Percentiles rank a stretch among this genome's conserved stretches.
Evolutionary conservation across 768 basidiomycete species (phyloP).

Genomic region (Podaxis sp.): DNA sequence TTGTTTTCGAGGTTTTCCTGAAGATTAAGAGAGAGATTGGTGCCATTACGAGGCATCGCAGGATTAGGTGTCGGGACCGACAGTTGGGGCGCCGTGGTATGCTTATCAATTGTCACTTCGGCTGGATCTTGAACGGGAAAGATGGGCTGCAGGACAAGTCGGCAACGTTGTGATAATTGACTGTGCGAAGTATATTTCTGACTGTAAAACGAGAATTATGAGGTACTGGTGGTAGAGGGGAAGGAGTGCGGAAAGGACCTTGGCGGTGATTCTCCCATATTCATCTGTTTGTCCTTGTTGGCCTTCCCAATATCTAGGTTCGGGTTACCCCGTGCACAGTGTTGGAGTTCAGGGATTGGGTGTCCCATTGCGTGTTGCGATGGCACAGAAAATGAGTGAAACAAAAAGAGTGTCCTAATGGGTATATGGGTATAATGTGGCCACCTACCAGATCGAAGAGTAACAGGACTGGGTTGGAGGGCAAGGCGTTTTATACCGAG

Average conservation of each 20-base stretch:
- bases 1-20: constrained; percentile 3
- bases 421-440: not conserved
- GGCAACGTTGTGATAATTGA: not conserved
- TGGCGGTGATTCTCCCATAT: constrained; percentile 5
- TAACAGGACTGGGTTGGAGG: not conserved
- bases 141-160: not conserved
- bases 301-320: constrained; percentile 7
- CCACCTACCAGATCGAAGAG: not conserved
- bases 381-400: not conserved
- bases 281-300: constrained; percentile 20
- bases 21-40: constrained; percentile 16
- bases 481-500: not conserved
- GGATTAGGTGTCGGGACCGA: not conserved
- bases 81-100: not conserved
- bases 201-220: not conserved
- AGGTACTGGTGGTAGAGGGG: constrained; percentile 9
- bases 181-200: not conserved
- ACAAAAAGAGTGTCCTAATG: not conserved
- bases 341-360: constrained; percentile 6
- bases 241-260: constrained; percentile 12
- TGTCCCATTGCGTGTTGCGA: not conserved
- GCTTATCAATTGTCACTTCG: constrained; percentile 2
- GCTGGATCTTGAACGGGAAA: not conserved
- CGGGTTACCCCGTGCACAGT: constrained; percentile 15
- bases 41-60: constrained; percentile 26